Evolutionary conservation across 192 early-diverging fungal species (phyloP).

Genomic region (Dimargaris xerosporica): DNA sequence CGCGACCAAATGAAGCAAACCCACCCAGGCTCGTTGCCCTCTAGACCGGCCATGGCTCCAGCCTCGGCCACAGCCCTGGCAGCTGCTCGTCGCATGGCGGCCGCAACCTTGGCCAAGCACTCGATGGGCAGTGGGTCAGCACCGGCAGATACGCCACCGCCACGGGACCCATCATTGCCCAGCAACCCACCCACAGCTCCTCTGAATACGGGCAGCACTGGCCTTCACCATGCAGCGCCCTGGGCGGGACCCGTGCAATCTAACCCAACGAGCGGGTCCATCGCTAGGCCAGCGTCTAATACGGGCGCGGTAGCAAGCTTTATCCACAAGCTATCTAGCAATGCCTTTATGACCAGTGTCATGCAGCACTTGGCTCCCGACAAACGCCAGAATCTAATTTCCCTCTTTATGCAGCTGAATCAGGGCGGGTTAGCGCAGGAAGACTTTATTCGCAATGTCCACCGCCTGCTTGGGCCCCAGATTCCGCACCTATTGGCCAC

Average conservation of each 20-base stretch:
- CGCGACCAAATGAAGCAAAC: background rate
- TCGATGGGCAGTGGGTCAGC: too few relatives aligned
- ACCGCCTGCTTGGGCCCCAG: background rate
- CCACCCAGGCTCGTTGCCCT: background rate
- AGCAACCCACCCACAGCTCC: background rate
- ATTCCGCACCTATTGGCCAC: background rate
- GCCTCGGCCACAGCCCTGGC: background rate
- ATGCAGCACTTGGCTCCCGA: conserved; percentile 10
- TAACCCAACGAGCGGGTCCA: background rate
- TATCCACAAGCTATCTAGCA: conserved; percentile 4
- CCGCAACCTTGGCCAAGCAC: background rate
- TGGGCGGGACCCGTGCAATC: background rate
- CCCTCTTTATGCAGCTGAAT: conserved; percentile 6
- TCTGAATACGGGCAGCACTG: background rate
- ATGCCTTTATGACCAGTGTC: conserved; percentile 9
- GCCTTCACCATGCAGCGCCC: background rate
- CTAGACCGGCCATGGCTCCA: background rate
- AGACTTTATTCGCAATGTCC: background rate
- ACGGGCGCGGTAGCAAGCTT: background rate
- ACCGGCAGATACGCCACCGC: too few relatives aligned
- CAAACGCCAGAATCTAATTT: background rate
- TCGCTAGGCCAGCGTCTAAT: background rate
- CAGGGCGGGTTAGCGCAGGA: conserved; percentile 3
- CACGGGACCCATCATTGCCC: background rate
- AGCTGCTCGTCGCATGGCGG: background rate